Evolutionary conservation across 805 yeast species (phyloP), one percentile per base, ranked within the genome.

Genomic region (Saturnispora dispora): DNA sequence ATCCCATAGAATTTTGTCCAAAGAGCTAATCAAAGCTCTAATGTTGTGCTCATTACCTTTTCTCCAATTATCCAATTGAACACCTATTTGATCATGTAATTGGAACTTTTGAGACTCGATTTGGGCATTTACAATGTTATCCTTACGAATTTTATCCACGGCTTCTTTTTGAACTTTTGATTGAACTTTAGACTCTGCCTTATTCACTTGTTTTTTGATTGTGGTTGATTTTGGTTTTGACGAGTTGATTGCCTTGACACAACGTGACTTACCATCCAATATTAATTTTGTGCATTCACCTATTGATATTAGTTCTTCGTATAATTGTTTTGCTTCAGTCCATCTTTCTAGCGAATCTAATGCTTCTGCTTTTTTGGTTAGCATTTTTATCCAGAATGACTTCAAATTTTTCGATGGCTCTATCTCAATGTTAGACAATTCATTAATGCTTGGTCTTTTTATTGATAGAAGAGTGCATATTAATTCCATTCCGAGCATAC

Each of bases 251-350:
- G 82, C 78, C 17, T 75, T 75, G 48, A 76, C 76, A 54, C 96
- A 86, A 52, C 99, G 76, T 59, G 91, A 76, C 62, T 81, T 88
- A 2, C 91, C 95, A 47, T 87, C 96, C 76, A 91, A 68, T 0
- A 80, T 72, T 30, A 77, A 71, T 53, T 81, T 79, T 32, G 80
- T 77, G 2, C 82, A 76, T 23, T 77, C 78, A 0, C 96, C 96
- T 53, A 80, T 77, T 52, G 79, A 77, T 17, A 93, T 73, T 47
- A 90, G 71, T 33, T 71, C 64, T 52, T 75, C 76, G 72, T 88
- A 91, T 5, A 77, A 63, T 0, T 66, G 71, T 25, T 86, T 70
- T 0, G 97, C 83, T 6, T 76, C 82, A 51, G 73, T 63, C 65
- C 75, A 87, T 57, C 76, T 77, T 60, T 93, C 99, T 49, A 81